Evolutionary conservation across 345 rosid species (phyloP), one percentile per base, ranked within the genome.

Genomic region (Bretschneidera sinensis): DNA sequence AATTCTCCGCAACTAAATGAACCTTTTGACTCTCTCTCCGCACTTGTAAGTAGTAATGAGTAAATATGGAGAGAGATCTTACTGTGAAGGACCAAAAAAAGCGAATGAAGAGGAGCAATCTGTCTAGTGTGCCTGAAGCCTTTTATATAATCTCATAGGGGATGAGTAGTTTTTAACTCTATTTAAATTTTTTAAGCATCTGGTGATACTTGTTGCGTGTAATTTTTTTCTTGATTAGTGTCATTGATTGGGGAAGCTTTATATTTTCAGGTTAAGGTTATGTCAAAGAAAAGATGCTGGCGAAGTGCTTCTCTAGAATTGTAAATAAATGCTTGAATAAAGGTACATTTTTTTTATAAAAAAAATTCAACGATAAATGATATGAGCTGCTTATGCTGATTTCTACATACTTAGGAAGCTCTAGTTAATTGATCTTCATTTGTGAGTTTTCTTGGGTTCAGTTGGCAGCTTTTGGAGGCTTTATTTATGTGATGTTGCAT

Each of bases 241-340:
- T 74, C 10, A 52, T 22, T 74, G 25, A 66, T 73, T 21, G 31
- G 54, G 43, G 35, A 43, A 53, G 51, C 48, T 28, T 65, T 51
- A 13, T 49, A 13, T 54, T 74, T 72, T 56, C 76, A 87, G 89
- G 83, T 66, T 48, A 61, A 87, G 87, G 83, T 48, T 43, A 55
- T 48, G 47, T 61, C 75, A 24, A 78, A 73, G 79, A 87, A 75
- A 63, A 78, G 80, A 62, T 55, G 63, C 22, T 62, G 73, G 70
- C 63, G 74, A 55, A 78, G 78, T 57, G 70, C 76, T 65, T 81
- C 90, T 33, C 56, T 75, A 51, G 85, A 67, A 25, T 59, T 70
- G 35, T 73, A 54, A 18, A 59, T 55, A 53, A 73, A 71, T 65
- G 31, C 63, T 48, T 66, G 63, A 69, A 33, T 20, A 33, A 31